These are phyloP conservation scores for Pinus albicaulis DNA, from an alignment of 75 land plant genomes.

Conservation along the genomic window DNA sequence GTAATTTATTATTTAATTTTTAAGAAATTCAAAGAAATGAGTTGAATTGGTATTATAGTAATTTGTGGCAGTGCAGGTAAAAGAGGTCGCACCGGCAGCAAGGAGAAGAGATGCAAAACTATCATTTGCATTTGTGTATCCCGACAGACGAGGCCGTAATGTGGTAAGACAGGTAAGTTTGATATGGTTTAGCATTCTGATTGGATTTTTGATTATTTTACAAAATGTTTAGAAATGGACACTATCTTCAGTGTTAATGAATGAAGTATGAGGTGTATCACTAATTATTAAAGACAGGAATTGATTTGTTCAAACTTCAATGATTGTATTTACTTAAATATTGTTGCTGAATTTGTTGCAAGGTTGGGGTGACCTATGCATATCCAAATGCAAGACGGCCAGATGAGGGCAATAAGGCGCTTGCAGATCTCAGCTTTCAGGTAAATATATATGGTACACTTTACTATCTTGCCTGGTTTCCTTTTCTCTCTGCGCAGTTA, in stretches of 20 bases:
- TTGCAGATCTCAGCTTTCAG: constrained; percentile 61
- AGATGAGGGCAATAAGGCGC: constrained; percentile 35
- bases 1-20: no score
- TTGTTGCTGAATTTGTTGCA: constrained; percentile 4
- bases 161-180: constrained; percentile 58
- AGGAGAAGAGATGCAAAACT: constrained; percentile 78
- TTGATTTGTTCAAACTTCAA: background rate
- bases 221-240: background rate
- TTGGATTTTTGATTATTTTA: background rate
- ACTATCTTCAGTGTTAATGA: background rate
- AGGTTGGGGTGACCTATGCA: constrained; percentile 64
- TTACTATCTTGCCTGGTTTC: background rate
- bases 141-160: constrained; percentile 86
- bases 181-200: background rate
- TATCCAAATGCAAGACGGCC: constrained; percentile 40
- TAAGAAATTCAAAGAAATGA: background rate
- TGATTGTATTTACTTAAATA: background rate
- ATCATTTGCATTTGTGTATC: constrained; percentile 80
- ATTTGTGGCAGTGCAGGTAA: constrained; percentile 45
- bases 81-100: constrained; percentile 87
- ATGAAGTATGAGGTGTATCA: background rate
- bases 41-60: background rate
- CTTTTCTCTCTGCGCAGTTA: background rate
- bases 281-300: background rate
- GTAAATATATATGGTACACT: constrained; percentile 16